Percentiles rank a stretch among this genome's conserved stretches.
These are phyloP conservation scores for Tetrahymena elliotti DNA, from an alignment of 73 alveolate genomes.

Conservation along the genomic window DNA sequence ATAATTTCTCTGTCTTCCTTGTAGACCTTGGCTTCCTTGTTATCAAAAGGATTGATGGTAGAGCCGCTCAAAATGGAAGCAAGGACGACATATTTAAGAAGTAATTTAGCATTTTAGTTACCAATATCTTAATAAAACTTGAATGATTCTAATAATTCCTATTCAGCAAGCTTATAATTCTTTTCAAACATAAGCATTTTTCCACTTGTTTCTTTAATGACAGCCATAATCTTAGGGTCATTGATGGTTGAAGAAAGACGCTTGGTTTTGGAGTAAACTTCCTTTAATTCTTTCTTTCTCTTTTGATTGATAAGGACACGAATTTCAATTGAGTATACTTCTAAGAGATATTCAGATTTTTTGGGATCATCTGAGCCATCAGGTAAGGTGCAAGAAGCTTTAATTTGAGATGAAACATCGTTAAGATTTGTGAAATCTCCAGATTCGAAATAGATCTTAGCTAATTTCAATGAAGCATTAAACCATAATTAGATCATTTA, in stretches of 20 bases:
- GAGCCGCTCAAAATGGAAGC: constrained; percentile 57
- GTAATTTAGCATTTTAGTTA: constrained; percentile 60
- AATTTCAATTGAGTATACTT: constrained; percentile 29
- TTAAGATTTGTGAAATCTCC: constrained; percentile 40
- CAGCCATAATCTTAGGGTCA: constrained; percentile 69
- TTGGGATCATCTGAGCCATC: constrained; percentile 43
- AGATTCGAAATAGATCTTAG: constrained; percentile 51
- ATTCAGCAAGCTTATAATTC: constrained; percentile 61
- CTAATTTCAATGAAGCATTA: constrained; percentile 48
- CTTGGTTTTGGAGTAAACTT: constrained; percentile 47
- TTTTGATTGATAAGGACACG: constrained; percentile 1
- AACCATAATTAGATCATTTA: constrained; percentile 52
- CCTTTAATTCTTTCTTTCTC: constrained; percentile 26
- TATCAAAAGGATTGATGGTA: constrained; percentile 55
- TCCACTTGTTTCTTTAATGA: constrained; percentile 72
- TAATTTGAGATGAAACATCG: constrained; percentile 28
- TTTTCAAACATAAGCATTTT: constrained; percentile 69
- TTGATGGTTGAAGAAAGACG: constrained; percentile 65
- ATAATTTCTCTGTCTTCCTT: constrained; percentile 61
- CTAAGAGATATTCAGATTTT: constrained; percentile 18
- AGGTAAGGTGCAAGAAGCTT: constrained; percentile 37
- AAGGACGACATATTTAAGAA: constrained; percentile 57
- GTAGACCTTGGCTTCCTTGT: constrained; percentile 75
- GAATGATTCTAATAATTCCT: constrained; percentile 62
- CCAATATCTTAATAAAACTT: constrained; percentile 69